phyloP scores from a whole-genome alignment of 495 filamentous ascomycete species.

The Penicillium flavigenum region DNA sequence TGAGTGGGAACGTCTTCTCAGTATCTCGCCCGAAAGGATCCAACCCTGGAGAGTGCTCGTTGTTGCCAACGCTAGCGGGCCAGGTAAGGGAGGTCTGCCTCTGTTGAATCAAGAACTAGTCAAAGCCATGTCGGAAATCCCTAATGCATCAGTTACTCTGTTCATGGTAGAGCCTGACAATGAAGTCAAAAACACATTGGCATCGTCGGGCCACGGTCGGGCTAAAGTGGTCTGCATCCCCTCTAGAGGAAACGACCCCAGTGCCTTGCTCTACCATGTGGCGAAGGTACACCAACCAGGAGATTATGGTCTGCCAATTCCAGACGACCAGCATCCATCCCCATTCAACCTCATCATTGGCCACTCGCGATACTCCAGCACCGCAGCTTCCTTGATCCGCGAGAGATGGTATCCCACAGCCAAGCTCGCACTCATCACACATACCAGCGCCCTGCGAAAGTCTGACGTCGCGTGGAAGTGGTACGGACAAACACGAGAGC shows the following conservation, averaged over 20 bases:
- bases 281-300: constrained; percentile 1
- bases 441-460: not conserved
- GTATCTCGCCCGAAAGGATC: not conserved
- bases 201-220: not conserved
- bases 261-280: constrained; percentile 1
- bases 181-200: constrained; percentile 2
- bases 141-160: not conserved
- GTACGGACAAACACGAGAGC: constrained; percentile 2
- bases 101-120: constrained; percentile 3
- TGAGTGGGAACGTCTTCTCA: not conserved
- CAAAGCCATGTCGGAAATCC: constrained; percentile 1
- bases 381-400: not conserved
- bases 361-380: constrained; percentile 3
- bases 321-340: not conserved
- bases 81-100: constrained; percentile 1
- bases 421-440: constrained; percentile 2
- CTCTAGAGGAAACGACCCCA: not conserved
- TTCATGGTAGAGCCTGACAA: constrained; percentile 1
- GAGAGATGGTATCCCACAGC: constrained; percentile 7
- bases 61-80: not conserved
- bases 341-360: constrained; percentile 4
- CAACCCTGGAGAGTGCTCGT: not conserved
- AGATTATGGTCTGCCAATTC: constrained; percentile 1
- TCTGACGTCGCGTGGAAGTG: not conserved
- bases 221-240: constrained; percentile 2